A percentile compares a stretch with the other conserved stretches of the same genome.
Conservation (phyloP, 192 early-diverging fungal species). For the Mortierella alpina region DNA sequence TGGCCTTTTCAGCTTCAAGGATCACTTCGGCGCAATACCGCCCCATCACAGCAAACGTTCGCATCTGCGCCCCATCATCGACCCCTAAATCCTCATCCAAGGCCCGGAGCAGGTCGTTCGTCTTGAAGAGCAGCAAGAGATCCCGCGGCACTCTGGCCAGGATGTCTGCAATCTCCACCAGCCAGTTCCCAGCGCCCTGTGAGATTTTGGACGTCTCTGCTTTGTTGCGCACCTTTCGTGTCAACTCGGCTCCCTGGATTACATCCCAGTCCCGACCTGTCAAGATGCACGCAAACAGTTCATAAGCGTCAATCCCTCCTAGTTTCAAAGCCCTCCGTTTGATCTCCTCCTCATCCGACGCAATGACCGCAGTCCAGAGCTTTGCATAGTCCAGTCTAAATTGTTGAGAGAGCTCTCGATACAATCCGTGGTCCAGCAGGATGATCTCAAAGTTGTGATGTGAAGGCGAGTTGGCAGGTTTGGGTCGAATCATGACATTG, state of each 20-base stretch:
- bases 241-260: conserved; percentile 77
- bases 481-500: conserved; percentile 80
- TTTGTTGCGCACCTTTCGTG: conserved; percentile 31
- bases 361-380: conserved; percentile 85
- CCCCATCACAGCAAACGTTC: conserved; percentile 40
- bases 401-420: conserved; percentile 74
- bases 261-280: conserved; percentile 73
- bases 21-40: conserved; percentile 37
- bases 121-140: conserved; percentile 87
- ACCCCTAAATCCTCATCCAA: conserved; percentile 63
- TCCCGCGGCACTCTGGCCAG: conserved; percentile 83
- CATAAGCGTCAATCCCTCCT: conserved; percentile 79
- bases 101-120: conserved; percentile 87
- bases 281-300: conserved; percentile 86
- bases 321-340: conserved; percentile 66
- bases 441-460: conserved; percentile 88
- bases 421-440: conserved; percentile 89
- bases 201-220: conserved; percentile 32
- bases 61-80: conserved; percentile 40
- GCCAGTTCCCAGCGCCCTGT: conserved; percentile 49
- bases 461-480: conserved; percentile 51
- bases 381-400: conserved; percentile 87
- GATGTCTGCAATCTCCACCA: conserved; percentile 79
- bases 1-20: conserved; percentile 21
- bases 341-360: conserved; percentile 78